phyloP scores from a whole-genome alignment of 371 early-diverging fungal genomes.

The Cokeromyces recurvatus region DNA sequence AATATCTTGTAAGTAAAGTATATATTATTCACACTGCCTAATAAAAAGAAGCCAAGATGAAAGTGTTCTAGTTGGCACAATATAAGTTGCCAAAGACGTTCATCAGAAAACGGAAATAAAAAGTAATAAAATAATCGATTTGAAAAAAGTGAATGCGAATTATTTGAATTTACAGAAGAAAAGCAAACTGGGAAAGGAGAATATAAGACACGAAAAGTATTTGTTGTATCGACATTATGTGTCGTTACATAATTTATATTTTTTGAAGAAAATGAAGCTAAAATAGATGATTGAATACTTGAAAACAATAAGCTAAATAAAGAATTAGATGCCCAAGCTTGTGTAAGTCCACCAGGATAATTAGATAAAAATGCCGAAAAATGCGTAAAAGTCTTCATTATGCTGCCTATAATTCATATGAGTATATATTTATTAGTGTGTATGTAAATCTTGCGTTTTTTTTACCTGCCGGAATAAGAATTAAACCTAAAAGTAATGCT shows the following conservation, averaged over 20 bases:
- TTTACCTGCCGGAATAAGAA: slow-evolving; percentile 11
- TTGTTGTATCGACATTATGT: background rate
- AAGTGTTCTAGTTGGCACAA: slow-evolving; percentile 54
- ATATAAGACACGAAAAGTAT: slow-evolving; percentile 21
- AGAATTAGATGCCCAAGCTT: slow-evolving; percentile 12
- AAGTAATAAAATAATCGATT: slow-evolving; percentile 29
- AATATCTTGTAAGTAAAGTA: slow-evolving; percentile 53
- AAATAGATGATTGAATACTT: slow-evolving; percentile 7
- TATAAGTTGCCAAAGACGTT: slow-evolving; percentile 45
- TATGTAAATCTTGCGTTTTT: background rate
- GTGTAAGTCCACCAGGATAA: slow-evolving; percentile 17
- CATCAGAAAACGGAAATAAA: slow-evolving; percentile 50
- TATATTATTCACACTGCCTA: slow-evolving; percentile 55
- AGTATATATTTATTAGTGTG: background rate
- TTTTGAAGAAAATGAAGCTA: slow-evolving; percentile 6
- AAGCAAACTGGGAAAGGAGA: slow-evolving; percentile 41
- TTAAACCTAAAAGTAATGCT: slow-evolving; percentile 2
- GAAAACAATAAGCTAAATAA: slow-evolving; percentile 4
- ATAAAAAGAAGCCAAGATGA: slow-evolving; percentile 58
- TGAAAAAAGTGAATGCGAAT: slow-evolving; percentile 29
- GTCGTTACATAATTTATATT: background rate
- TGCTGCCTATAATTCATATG: slow-evolving; percentile 19
- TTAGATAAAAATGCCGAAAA: slow-evolving; percentile 35
- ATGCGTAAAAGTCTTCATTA: slow-evolving; percentile 52
- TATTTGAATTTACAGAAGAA: slow-evolving; percentile 2